phyloP scores from a whole-genome alignment of 1,139 yeast genomes.

The Lodderomyces pseudojiufengensis region DNA sequence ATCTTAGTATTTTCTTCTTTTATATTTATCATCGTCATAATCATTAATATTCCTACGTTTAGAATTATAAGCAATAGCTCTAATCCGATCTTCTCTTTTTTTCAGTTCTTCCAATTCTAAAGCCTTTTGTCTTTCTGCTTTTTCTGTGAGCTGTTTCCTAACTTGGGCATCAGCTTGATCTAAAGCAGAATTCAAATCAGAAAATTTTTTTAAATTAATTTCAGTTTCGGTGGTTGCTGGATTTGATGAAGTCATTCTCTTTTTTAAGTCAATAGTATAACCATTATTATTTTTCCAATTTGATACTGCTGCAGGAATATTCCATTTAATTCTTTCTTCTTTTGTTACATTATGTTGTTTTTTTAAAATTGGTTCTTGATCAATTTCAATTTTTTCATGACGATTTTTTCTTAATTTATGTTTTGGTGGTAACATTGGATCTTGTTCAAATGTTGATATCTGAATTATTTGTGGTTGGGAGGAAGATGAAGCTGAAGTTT shows the following conservation, averaged over 20 bases:
- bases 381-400: constrained; percentile 57
- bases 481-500: no score
- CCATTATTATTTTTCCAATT: constrained; percentile 97
- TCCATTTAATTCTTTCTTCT: constrained; percentile 80
- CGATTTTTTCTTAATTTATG: constrained; percentile 75
- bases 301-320: constrained; percentile 86
- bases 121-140: constrained; percentile 58
- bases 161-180: constrained; percentile 73
- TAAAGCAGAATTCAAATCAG: constrained; percentile 65
- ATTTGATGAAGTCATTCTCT: constrained; percentile 65
- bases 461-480: constrained; percentile 23
- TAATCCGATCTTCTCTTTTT: constrained; percentile 60
- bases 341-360: constrained; percentile 43
- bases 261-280: constrained; percentile 76
- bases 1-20: constrained; percentile 19
- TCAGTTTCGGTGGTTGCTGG: constrained; percentile 39
- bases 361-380: constrained; percentile 41
- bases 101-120: constrained; percentile 22
- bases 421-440: constrained; percentile 85
- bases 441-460: constrained; percentile 46
- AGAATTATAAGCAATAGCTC: constrained; percentile 47
- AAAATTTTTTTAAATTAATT: constrained; percentile 57
- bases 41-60: no score
- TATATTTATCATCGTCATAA: constrained; percentile 19
- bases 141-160: constrained; percentile 59